Base-by-base conservation (phyloP, 768 basidiomycete species). In the Wakefieldia striispora region DNA sequence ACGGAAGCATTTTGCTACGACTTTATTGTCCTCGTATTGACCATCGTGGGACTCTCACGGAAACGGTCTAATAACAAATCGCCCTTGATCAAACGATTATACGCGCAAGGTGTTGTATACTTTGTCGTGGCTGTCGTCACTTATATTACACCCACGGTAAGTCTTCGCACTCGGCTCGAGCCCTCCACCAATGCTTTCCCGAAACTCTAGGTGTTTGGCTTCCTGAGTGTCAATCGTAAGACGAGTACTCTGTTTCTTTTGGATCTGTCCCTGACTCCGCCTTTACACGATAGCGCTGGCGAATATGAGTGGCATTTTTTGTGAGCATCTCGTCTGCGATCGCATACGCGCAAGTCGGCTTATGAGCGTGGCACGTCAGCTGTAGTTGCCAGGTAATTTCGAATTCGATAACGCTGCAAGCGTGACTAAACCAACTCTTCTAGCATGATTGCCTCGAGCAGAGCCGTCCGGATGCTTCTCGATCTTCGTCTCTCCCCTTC, bases 1-100 rank as follows among this genome's bases (percentile, higher is more conserved):
- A 29, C 2, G 17, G n/a, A 55, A 66, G 64, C 64, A 10, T 27
- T 53, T 35, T 45, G 40, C 20, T 66, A 54, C 17, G 56, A 68
- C 27, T 46, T 57, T n/a, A 2, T 59, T 3, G 45, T 66, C 14
- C 38, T 66, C n/a, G 20, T 56, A 4, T 26, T 68, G 13, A 51
- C 55, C 6, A 24, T 59, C 7, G 45, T 50, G 7, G 59, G 54
- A 7, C 53, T 66, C 9, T 64, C 52, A 4, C 43, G 41, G 23
- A 26, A 47, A 3, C 10, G 11, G 14, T 7, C 16, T 33, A 33
- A 33, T 6, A 55, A 56, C 6, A 56, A 49, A 34, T 64, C 57
- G 1, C 45, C 59, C 14, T 36, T 68, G 20, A 44, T 2, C 12
- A 60, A 49, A 11, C 56, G 36, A 6, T 40, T 66, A 19, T 45